phyloP scores from a whole-genome alignment of 768 basidiomycete genomes.

The Boletus pseudopeckii region DNA sequence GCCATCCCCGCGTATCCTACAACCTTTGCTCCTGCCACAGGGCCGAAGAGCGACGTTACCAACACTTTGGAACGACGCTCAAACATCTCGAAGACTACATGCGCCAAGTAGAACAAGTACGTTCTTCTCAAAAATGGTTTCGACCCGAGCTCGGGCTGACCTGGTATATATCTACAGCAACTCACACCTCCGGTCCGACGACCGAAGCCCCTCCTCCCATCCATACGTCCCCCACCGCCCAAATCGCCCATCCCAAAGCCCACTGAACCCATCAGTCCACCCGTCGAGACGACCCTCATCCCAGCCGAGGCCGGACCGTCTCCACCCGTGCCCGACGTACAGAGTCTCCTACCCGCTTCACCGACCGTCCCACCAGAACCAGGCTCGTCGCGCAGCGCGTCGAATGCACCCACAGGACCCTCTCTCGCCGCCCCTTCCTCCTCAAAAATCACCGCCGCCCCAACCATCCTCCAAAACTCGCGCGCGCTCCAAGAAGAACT shows the following conservation, averaged over 20 bases:
- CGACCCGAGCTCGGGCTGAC: background rate
- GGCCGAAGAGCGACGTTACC: constrained; percentile 40
- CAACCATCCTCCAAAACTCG: constrained; percentile 52
- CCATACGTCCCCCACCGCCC: constrained; percentile 43
- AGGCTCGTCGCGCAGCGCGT: background rate
- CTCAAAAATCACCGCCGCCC: constrained; percentile 33
- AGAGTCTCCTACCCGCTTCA: constrained; percentile 41
- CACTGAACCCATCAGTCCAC: constrained; percentile 1
- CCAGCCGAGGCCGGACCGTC: constrained; percentile 21
- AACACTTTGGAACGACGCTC: constrained; percentile 47
- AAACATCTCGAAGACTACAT: constrained; percentile 54
- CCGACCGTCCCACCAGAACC: constrained; percentile 17
- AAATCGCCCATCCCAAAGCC: constrained; percentile 4
- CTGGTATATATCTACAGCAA: constrained; percentile 31
- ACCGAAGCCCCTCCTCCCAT: constrained; percentile 51
- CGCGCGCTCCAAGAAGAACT: constrained; percentile 69
- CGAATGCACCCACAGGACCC: constrained; percentile 16
- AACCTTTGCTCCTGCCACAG: constrained; percentile 26
- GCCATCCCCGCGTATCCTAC: background rate
- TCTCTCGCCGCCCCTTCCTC: constrained; percentile 33
- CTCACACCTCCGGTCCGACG: constrained; percentile 38
- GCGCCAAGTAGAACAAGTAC: constrained; percentile 52
- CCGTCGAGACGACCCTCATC: constrained; percentile 21
- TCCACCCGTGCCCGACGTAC: constrained; percentile 13
- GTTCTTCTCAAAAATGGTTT: background rate